Evolutionary conservation across 192 early-diverging fungal species (phyloP), one percentile per base, ranked within the genome.

Genomic region (Glomus cerebriforme): DNA sequence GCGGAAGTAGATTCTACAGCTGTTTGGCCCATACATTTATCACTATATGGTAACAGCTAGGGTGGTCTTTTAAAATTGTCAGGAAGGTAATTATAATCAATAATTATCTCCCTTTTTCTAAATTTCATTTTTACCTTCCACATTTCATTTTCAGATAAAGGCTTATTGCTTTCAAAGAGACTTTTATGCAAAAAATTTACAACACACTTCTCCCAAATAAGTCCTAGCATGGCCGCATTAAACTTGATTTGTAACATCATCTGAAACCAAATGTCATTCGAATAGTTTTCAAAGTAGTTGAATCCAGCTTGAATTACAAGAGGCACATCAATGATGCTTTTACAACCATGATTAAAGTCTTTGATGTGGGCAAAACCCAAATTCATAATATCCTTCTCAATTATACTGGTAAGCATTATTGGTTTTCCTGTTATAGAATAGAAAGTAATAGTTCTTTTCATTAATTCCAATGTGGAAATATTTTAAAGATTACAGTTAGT

Each of bases 171-270:
- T 64, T 64, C 6, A 64, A 27, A 64, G 26, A 47, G 1, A 64
- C 13, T 64, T 1, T 64, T 13, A 64, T 27, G 26, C 62, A 64
- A 31, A 27, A 64, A 64, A 64, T 64, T 64, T 31, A 5, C 3
- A 64, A 64, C 29, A 31, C 62, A 64, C 29, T 64, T 64, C n/a
- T 64, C 62, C 62, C 62, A 64, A 64, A 64, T 64, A 64, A 64
- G 5, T 64, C 26, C 62, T 64, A 24, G 24, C 62, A 64, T 64
- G 24, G 0, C 6, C n/a, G 62, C 62, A 27, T 64, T 64, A 31
- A 64, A 64, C 26, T 31, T 64, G 26, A 64, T 24, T 64, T 64
- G 62, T 2, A 24, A 64, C 62, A 64, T 64, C 3, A 64, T 8
- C 1, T 10, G 9, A 64, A 64, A 64, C 62, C 62, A 64, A 24